Percentiles rank a stretch among this genome's conserved stretches.
These are phyloP conservation scores for Choanephora cucurbitarum DNA, from an alignment of 371 early-diverging fungal genomes.

Conservation along the genomic window DNA sequence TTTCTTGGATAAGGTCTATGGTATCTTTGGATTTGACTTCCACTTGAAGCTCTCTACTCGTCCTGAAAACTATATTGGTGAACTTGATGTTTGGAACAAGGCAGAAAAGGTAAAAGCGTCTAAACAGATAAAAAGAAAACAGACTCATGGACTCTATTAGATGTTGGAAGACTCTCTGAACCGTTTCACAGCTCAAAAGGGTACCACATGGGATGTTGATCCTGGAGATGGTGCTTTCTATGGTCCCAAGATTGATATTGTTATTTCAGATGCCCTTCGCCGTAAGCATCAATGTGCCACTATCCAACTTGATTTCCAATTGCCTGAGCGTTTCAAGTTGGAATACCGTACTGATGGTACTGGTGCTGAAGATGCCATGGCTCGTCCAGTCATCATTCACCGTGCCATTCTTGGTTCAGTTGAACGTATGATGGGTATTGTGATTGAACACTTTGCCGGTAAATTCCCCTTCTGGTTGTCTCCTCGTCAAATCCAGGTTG, in stretches of 20 bases:
- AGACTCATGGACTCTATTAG: no score
- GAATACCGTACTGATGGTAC: slow-evolving; percentile 76
- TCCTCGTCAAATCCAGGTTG: slow-evolving; percentile 93
- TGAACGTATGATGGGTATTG: slow-evolving; percentile 97
- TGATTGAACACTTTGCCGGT: slow-evolving; percentile 96
- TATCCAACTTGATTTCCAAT: slow-evolving; percentile 98
- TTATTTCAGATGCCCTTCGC: slow-evolving; percentile 92
- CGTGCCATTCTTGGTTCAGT: slow-evolving; percentile 99
- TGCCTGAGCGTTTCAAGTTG: slow-evolving; percentile 92
- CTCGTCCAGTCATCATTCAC: slow-evolving; percentile 98
- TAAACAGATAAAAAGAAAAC: no score
- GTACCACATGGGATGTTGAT: slow-evolving; percentile 86
- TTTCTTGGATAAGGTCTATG: slow-evolving; percentile 85
- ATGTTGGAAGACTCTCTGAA: slow-evolving; percentile 81
- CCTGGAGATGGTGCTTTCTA: slow-evolving; percentile 99
- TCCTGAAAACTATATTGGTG: slow-evolving; percentile 97
- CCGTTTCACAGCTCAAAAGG: slow-evolving; percentile 56
- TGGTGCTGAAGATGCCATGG: slow-evolving; percentile 48
- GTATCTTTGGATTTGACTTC: slow-evolving; percentile 92
- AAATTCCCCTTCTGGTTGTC: slow-evolving; percentile 99
- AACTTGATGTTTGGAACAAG: slow-evolving; percentile 91
- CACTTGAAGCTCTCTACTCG: slow-evolving; percentile 94
- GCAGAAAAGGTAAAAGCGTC: slow-evolving; percentile 90
- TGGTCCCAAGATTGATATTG: slow-evolving; percentile 99
- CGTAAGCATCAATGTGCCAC: slow-evolving; percentile 98